Conservation (phyloP, 2,329 filamentous ascomycete species). For the Nannizziopsis barbatae region DNA sequence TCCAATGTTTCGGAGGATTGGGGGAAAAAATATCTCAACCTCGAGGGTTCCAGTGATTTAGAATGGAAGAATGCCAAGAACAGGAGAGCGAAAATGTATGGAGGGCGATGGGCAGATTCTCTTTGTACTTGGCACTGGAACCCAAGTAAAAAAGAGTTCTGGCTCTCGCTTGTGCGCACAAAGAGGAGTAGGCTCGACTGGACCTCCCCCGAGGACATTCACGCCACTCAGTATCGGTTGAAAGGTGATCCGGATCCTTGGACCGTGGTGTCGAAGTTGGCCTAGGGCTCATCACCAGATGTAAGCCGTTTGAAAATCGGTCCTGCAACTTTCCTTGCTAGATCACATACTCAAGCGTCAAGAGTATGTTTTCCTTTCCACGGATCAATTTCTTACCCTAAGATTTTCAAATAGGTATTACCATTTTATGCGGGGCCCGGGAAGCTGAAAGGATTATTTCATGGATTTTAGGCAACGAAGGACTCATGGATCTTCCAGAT, state of each 20-base stretch:
- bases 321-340: too few species aligned
- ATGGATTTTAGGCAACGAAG: too few species aligned
- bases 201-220: conserved; percentile 21
- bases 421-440: too few species aligned
- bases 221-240: conserved; percentile 21
- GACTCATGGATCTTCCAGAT: too few species aligned
- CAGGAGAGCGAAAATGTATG: conserved; percentile 10
- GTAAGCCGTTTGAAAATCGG: too few species aligned
- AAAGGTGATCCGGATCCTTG: conserved; percentile 22
- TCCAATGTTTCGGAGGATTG: conserved; percentile 24
- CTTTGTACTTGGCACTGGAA: conserved; percentile 19
- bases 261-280: conserved; percentile 19
- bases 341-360: too few species aligned
- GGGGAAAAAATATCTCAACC: conserved; percentile 20
- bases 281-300: conserved; percentile 9
- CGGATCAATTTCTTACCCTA: too few species aligned
- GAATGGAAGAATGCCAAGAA: conserved; percentile 23
- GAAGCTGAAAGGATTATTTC: too few species aligned
- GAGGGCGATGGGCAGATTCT: not conserved
- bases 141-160: conserved; percentile 20
- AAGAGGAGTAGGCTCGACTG: conserved; percentile 21
- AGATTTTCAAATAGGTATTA: too few species aligned
- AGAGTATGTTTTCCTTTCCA: too few species aligned
- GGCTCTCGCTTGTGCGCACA: conserved; percentile 20
- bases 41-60: conserved; percentile 22